Percentiles rank a stretch among this genome's conserved stretches.
These are phyloP conservation scores for Colletotrichum incanum DNA, from an alignment of 2,329 filamentous ascomycete species.

Conservation along the genomic window DNA sequence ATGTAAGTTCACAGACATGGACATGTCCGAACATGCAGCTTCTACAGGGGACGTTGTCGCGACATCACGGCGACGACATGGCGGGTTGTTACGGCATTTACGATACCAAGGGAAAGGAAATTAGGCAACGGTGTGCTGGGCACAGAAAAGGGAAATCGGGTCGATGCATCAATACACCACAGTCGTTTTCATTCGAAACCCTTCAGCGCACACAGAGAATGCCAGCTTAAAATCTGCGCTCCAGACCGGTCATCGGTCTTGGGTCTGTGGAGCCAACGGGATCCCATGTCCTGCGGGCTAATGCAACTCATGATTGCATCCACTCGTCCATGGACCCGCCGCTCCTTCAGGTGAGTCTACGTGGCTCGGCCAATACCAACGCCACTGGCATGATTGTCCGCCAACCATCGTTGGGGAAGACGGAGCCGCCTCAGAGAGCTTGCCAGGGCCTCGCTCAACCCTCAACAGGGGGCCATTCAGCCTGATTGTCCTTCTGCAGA, in stretches of 20 bases:
- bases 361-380: slow-evolving; percentile 37
- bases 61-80: not conserved
- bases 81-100: not conserved
- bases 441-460: slow-evolving; percentile 4
- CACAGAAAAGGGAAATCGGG: not conserved
- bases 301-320: slow-evolving; percentile 32
- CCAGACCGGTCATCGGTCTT: not conserved
- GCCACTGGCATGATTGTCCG: slow-evolving; percentile 35
- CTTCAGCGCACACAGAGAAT: not conserved
- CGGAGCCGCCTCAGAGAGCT: slow-evolving; percentile 25
- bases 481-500: slow-evolving; percentile 37
- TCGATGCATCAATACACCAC: slow-evolving; percentile 10
- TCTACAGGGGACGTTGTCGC: not conserved
- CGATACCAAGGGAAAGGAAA: not conserved
- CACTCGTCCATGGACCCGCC: slow-evolving; percentile 23
- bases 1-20: not conserved
- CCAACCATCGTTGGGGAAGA: slow-evolving; percentile 39
- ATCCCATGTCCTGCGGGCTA: not conserved
- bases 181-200: not conserved
- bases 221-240: not conserved
- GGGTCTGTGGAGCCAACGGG: slow-evolving; percentile 5
- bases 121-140: not conserved
- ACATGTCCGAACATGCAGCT: not conserved
- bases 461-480: slow-evolving; percentile 24
- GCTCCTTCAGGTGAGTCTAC: slow-evolving; percentile 41